phyloP scores from a whole-genome alignment of 176 grass and related monocot species.

The Echinochloa phyllopogon region DNA sequence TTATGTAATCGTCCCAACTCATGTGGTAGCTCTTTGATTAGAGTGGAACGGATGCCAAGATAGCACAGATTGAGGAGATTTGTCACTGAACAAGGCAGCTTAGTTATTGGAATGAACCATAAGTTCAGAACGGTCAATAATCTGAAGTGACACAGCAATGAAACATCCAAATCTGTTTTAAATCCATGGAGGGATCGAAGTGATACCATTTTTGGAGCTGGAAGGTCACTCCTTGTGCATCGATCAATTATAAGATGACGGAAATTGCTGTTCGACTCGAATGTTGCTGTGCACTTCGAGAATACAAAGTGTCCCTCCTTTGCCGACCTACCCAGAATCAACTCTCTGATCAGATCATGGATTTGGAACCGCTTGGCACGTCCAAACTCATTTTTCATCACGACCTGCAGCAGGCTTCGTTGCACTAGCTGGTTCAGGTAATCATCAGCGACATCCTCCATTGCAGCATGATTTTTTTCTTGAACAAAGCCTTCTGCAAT shows the following conservation, averaged over 20 bases:
- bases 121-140: constrained; percentile 43
- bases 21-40: constrained; percentile 39
- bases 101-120: constrained; percentile 15
- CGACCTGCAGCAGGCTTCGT: constrained; percentile 35
- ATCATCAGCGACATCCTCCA: constrained; percentile 55
- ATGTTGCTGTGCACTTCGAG: not conserved
- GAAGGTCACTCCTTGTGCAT: not conserved
- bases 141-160: constrained; percentile 31
- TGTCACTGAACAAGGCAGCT: constrained; percentile 24
- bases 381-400: constrained; percentile 40
- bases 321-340: constrained; percentile 29
- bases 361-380: constrained; percentile 25
- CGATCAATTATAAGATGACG: constrained; percentile 48
- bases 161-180: constrained; percentile 14
- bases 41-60: constrained; percentile 46
- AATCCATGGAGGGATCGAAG: constrained; percentile 39
- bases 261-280: not conserved
- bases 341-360: constrained; percentile 41
- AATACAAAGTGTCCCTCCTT: constrained; percentile 33
- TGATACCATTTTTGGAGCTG: constrained; percentile 2
- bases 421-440: constrained; percentile 45
- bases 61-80: constrained; percentile 42
- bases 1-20: constrained; percentile 42
- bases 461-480: constrained; percentile 29
- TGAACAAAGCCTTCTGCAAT: constrained; percentile 53